Base-by-base conservation (phyloP, 1,284 basidiomycete species). In the Pterula multifida region DNA sequence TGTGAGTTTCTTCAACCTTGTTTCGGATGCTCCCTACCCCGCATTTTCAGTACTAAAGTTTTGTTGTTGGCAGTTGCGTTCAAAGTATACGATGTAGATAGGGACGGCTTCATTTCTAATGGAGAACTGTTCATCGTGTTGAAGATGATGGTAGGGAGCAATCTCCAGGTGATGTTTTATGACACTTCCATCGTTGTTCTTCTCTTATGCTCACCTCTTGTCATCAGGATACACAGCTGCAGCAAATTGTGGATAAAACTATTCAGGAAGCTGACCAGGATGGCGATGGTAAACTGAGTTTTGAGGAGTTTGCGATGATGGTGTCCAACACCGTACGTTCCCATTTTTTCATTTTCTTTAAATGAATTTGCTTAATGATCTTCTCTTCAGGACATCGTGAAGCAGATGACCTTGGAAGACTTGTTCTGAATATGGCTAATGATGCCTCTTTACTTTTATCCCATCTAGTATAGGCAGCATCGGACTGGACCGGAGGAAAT, bases 91-190 rank as follows among this genome's bases (percentile, higher is more conserved):
- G 96, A 98, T 64, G 92, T 98, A 70, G 95, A 98, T 64, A 78
- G 95, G 47, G 95, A 98, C 62, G 93, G 92, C 1, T 95, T 72
- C 67, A 98, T 98, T 63, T 96, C 92, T n/a, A 98, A 98, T 63
- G 96, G 95, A 52, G 95, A 98, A 68, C 78, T 98, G 45, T 98
- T 98, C 71, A 72, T 99, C 49, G 95, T 99, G 36, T 72, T 99
- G 55, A 99, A 98, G 75, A 98, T 98, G 91, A 99, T 99, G 95
- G 96, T 98, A 44, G 95, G 95, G 28, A 98, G 90, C 66, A 98
- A 98, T 67, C 71, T 98, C 60, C 98, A 98, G 75, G 89, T 90
- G 49, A 49, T 68, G 53, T 19, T n/a, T 22, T 39, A 22, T 13
- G 17, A 25, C 45, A 26, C 23, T 19, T 15, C 19, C 17, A 46